Conservation (phyloP, 2,329 filamentous ascomycete species). For the Fusarium humuli region DNA sequence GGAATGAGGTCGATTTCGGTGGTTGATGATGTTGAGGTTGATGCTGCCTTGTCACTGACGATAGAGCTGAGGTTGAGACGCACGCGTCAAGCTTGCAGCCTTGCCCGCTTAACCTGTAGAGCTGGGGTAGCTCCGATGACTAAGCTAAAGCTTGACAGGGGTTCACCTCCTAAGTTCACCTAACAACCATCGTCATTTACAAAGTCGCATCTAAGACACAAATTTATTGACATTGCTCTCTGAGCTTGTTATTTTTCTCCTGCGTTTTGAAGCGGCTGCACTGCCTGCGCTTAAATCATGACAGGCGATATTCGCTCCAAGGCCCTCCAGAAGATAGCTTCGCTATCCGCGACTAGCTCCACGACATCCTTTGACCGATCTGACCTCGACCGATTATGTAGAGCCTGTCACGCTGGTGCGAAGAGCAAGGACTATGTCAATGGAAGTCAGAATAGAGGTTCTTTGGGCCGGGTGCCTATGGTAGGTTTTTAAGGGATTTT, state of each 20-base stretch:
- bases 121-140: conserved; percentile 56
- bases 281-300: conserved; percentile 51
- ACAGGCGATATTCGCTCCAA: conserved; percentile 69
- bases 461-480: conserved; percentile 69
- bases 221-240: conserved; percentile 35
- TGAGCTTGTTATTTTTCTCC: conserved; percentile 6
- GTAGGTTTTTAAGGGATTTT: conserved; percentile 54
- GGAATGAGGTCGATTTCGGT: conserved; percentile 15
- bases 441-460: conserved; percentile 59
- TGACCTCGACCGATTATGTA: conserved; percentile 72
- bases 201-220: conserved; percentile 22
- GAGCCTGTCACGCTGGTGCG: conserved; percentile 63
- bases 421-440: conserved; percentile 60
- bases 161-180: conserved; percentile 41
- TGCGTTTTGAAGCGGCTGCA: conserved; percentile 7
- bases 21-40: conserved; percentile 31
- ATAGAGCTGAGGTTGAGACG: conserved; percentile 49
- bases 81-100: conserved; percentile 65
- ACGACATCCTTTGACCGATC: conserved; percentile 68
- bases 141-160: conserved; percentile 49
- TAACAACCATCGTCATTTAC: conserved; percentile 42
- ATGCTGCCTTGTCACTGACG: conserved; percentile 38
- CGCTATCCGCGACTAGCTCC: conserved; percentile 68
- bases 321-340: conserved; percentile 74
- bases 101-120: conserved; percentile 52